Conservation (phyloP, 2,329 filamentous ascomycete genomes). For the Graphilbum sp. region DNA sequence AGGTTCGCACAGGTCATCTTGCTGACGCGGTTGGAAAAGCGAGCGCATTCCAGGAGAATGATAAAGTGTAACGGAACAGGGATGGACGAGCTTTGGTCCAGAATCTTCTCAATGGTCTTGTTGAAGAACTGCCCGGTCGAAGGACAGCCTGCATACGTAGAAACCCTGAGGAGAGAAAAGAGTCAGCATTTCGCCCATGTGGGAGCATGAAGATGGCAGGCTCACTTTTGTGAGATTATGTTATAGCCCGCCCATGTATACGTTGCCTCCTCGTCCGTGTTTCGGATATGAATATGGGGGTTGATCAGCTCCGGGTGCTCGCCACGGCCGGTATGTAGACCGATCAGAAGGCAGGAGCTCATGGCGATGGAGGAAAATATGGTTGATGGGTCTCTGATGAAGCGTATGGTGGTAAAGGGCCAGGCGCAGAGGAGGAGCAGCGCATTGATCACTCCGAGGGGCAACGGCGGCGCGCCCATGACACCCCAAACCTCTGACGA, state of each 20-base stretch:
- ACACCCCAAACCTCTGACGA: constrained; percentile 27
- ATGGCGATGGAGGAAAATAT: constrained; percentile 29
- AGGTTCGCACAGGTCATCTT: constrained; percentile 30
- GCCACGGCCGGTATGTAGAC: constrained; percentile 36
- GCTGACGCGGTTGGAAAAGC: constrained; percentile 31
- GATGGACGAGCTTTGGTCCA: constrained; percentile 22
- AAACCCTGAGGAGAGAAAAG: too few relatives aligned
- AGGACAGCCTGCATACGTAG: constrained; percentile 27
- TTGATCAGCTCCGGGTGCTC: constrained; percentile 31
- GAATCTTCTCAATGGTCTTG: constrained; percentile 28
- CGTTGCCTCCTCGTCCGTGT: constrained; percentile 34
- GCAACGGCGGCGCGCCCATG: constrained; percentile 24
- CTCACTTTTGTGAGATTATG: constrained; percentile 31
- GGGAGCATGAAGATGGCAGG: too few relatives aligned
- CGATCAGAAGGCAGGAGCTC: constrained; percentile 30
- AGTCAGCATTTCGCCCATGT: too few relatives aligned
- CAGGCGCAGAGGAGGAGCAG: constrained; percentile 34
- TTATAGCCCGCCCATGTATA: constrained; percentile 38
- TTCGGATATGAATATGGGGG: constrained; percentile 23
- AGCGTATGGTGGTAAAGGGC: constrained; percentile 33
- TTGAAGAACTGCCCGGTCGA: constrained; percentile 29
- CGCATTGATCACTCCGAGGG: constrained; percentile 32
- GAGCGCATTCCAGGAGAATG: constrained; percentile 31
- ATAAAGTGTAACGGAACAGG: constrained; percentile 27
- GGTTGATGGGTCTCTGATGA: constrained; percentile 32